Evolutionary conservation across 768 basidiomycete genomes (phyloP).

Genomic region (Podaxis carcinomalis): DNA sequence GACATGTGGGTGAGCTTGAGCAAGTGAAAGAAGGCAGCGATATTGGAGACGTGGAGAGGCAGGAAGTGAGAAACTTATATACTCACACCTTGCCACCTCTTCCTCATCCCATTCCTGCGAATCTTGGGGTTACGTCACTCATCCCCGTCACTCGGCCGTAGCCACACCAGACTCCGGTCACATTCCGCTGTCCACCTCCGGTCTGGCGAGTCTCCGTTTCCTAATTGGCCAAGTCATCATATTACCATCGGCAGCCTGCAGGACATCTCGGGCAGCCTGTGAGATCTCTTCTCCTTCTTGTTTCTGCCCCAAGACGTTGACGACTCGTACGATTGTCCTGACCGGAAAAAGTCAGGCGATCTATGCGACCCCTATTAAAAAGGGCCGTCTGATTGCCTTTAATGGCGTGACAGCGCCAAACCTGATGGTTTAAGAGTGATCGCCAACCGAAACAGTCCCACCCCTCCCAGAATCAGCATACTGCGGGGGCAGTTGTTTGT

Average conservation of each 20-base stretch:
- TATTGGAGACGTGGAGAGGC: not conserved
- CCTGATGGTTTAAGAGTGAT: not conserved
- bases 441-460: not conserved
- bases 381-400: not conserved
- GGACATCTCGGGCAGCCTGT: not conserved
- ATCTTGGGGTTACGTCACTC: slow-evolving; percentile 20
- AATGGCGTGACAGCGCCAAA: not conserved
- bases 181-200: not conserved
- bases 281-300: not conserved
- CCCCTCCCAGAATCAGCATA: no score
- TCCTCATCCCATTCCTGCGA: slow-evolving; percentile 14
- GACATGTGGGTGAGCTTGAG: slow-evolving; percentile 24
- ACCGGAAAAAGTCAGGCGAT: not conserved
- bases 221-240: not conserved
- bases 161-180: not conserved
- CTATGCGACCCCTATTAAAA: not conserved
- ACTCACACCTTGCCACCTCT: slow-evolving; percentile 16
- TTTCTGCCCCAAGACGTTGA: slow-evolving; percentile 1
- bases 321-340: slow-evolving; percentile 5
- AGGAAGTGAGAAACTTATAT: slow-evolving; percentile 19
- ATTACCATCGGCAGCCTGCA: not conserved
- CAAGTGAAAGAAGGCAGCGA: slow-evolving; percentile 6
- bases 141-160: not conserved
- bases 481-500: no score
- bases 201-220: not conserved